Conservation (phyloP, 169 alveolate genomes). For the Cyclospora cayetanensis region DNA sequence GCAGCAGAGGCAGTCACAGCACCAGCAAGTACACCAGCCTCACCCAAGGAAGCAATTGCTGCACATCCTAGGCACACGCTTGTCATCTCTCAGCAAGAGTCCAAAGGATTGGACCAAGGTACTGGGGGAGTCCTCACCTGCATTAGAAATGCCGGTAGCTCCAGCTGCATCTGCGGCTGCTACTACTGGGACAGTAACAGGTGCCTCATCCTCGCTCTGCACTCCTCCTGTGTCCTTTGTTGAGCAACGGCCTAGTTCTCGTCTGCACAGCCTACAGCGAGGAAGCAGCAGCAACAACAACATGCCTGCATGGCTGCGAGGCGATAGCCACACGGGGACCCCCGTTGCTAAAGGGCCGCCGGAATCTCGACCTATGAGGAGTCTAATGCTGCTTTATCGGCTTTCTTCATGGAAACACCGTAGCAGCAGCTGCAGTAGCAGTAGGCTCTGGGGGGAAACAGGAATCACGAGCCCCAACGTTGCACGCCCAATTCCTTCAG, state of each 20-base stretch:
- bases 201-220: neutral
- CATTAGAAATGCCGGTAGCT: neutral
- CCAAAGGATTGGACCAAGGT: neutral
- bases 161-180: constrained; percentile 22
- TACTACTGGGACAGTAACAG: no score
- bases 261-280: neutral
- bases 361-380: neutral
- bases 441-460: constrained; percentile 54
- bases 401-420: constrained; percentile 20
- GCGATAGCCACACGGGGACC: neutral
- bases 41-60: neutral
- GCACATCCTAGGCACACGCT: neutral
- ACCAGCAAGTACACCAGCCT: neutral
- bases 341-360: neutral
- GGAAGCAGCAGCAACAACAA: constrained; percentile 23
- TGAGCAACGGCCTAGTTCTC: neutral
- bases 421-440: constrained; percentile 40
- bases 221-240: neutral
- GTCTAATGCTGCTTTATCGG: constrained; percentile 8
- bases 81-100: neutral
- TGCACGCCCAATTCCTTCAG: neutral
- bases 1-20: constrained; percentile 35
- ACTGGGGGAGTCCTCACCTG: neutral
- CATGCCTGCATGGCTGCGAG: neutral
- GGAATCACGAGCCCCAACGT: neutral